Base-by-base conservation (phyloP, 2,329 filamentous ascomycete species). In the Metarhizium brunneum region DNA sequence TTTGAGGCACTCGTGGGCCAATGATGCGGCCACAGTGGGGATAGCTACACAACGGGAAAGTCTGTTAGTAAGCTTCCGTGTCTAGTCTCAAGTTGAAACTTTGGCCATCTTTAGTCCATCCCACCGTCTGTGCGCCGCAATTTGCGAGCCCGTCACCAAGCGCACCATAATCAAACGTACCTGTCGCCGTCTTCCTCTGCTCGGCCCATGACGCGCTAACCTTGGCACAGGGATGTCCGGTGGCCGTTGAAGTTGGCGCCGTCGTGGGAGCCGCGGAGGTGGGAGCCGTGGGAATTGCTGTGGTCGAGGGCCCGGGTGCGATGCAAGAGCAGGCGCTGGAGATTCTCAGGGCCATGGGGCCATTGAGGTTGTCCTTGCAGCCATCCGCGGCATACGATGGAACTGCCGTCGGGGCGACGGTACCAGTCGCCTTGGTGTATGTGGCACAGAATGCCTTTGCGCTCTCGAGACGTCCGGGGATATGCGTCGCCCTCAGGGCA, bases 1-100 rank as follows among this genome's bases (percentile, higher is more conserved):
- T 16, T 66, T 61, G 3, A 75, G 62, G 54, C 73, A 76, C 5
- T 70, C 67, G 48, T 68, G 62, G 0, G 73, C 73, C n/a, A 62
- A 50, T 7, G 47, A 69, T 47, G 70, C 72, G 1, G 70, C 60
- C 18, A 75, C 64, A n/a, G 65, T 69, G 5, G 68, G 63, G 3
- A 58, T 59, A 18, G 63, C 68, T 66, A 47, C 5, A 29, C 18
- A 18, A 13, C 14, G 11, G 48, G n/a, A 13, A 16, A 50, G 6
- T 18, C 7, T 7, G 30, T 55, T 50, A 55, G 54, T 30, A 30
- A 53, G 29, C 30, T 29, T 36, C 35, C 13, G 6, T 10, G 25
- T 3, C 25, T 36, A 1, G 35, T 36, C 35, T 36, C 35, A 13
- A 13, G 13, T 13, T 36, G 35, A 36, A 13, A 36, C 35, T 25